Percentiles rank a stretch among this genome's conserved stretches.
These are phyloP conservation scores for Leucocoprinus sp. DNA, from an alignment of 768 basidiomycete species.

Conservation along the genomic window DNA sequence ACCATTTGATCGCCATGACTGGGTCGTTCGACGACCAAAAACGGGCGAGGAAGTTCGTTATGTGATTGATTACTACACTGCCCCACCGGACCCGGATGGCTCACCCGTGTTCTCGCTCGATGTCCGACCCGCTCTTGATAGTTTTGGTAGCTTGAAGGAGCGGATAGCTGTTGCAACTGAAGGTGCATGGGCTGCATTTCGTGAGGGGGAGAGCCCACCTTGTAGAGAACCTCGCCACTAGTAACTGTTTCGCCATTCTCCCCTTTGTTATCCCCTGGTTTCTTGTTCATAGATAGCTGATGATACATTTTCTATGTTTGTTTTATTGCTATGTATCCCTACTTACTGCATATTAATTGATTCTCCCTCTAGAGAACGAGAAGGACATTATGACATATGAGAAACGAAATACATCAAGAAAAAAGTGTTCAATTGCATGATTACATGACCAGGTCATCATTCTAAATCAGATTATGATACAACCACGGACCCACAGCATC, in stretches of 20 bases:
- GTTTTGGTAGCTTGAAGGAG: conserved; percentile 64
- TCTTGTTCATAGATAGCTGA: not conserved
- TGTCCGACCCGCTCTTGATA: conserved; percentile 92
- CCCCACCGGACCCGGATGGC: conserved; percentile 81
- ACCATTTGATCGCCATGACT: conserved; percentile 98
- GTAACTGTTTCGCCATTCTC: not conserved
- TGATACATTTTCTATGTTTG: no score
- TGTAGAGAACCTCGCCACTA: not conserved
- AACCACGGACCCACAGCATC: no score
- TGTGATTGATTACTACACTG: conserved; percentile 98
- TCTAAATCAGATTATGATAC: no score
- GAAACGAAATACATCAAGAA: no score
- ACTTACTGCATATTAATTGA: not conserved
- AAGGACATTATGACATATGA: no score
- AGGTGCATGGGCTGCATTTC: conserved; percentile 51
- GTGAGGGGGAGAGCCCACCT: conserved; percentile 21
- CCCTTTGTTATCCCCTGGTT: no score
- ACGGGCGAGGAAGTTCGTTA: conserved; percentile 85
- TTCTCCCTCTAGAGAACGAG: no score
- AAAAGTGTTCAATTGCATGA: no score
- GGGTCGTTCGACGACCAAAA: conserved; percentile 78
- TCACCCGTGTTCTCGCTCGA: conserved; percentile 94
- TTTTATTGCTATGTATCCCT: not conserved
- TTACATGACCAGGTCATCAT: no score
- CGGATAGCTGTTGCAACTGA: conserved; percentile 63